Evolutionary conservation across 495 filamentous ascomycete species (phyloP).

Genomic region (Chaetomium tenue): DNA sequence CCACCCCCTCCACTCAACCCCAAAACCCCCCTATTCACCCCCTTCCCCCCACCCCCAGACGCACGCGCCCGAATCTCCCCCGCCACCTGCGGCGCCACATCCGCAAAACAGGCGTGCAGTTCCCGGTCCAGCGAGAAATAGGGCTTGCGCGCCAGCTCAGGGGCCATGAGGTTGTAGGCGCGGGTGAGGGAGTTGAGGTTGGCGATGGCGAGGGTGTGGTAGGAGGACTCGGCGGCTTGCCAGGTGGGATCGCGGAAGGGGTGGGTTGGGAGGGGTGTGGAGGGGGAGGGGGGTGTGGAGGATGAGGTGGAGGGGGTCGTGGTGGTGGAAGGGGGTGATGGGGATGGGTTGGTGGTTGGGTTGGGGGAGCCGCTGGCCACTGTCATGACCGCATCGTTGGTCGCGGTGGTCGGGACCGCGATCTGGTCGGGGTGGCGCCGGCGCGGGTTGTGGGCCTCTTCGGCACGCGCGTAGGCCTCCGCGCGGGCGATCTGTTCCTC

Average conservation of each 20-base stretch:
- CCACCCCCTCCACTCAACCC: slow-evolving; percentile 48
- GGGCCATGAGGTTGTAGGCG: slow-evolving; percentile 93
- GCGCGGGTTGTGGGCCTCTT: slow-evolving; percentile 57
- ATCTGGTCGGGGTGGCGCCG: slow-evolving; percentile 48
- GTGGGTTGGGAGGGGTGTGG: slow-evolving; percentile 3
- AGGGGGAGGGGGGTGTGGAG: not conserved
- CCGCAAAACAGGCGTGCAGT: slow-evolving; percentile 74
- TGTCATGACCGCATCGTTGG: slow-evolving; percentile 51
- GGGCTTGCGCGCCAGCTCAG: slow-evolving; percentile 86
- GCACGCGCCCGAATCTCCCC: slow-evolving; percentile 70
- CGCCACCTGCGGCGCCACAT: slow-evolving; percentile 74
- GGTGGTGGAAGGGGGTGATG: slow-evolving; percentile 20
- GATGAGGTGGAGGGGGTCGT: not conserved
- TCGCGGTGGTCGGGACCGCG: slow-evolving; percentile 48
- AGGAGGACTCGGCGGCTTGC: slow-evolving; percentile 69
- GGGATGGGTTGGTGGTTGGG: too few species aligned
- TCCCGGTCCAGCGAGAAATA: slow-evolving; percentile 86
- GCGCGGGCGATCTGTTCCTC: slow-evolving; percentile 73
- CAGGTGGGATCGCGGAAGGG: slow-evolving; percentile 67
- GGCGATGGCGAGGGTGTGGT: slow-evolving; percentile 73
- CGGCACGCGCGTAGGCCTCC: slow-evolving; percentile 69
- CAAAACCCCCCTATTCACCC: slow-evolving; percentile 15
- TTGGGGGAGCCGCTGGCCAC: slow-evolving; percentile 23
- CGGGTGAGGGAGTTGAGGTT: slow-evolving; percentile 78
- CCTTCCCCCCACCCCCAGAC: slow-evolving; percentile 23